Conservation (phyloP, 2,329 filamentous ascomycete genomes). For the Hypomyces perniciosus region DNA sequence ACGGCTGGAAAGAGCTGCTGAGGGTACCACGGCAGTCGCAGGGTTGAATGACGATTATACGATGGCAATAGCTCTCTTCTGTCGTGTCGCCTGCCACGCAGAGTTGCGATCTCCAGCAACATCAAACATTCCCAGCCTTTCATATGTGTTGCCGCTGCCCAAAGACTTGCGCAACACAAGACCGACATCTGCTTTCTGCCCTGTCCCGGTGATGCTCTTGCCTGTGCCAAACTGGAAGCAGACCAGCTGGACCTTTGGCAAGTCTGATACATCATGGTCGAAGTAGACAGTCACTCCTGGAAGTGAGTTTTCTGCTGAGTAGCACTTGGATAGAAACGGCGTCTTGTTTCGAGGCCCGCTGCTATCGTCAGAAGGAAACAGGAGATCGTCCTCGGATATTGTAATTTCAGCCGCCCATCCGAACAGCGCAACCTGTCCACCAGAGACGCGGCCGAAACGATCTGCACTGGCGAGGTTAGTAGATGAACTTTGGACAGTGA, state of each 20-base stretch:
- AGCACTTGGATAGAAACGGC: background rate
- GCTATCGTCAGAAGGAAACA: background rate
- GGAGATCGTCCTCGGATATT: background rate
- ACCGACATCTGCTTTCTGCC: background rate
- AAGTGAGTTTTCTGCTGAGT: background rate
- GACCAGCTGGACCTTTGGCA: background rate
- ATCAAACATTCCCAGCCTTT: slow-evolving; percentile 1
- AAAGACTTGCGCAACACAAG: background rate
- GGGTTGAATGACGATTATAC: background rate
- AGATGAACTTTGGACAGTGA: background rate
- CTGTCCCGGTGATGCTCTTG: background rate
- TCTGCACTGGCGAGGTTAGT: background rate
- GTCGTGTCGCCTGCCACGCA: background rate
- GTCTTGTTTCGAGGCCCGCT: background rate
- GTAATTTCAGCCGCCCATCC: background rate
- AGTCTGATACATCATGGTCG: background rate
- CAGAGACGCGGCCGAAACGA: background rate
- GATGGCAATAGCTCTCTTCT: background rate
- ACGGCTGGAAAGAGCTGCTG: too few species aligned
- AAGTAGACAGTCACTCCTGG: background rate
- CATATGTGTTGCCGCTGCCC: background rate
- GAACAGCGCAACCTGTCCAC: background rate
- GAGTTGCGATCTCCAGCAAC: background rate
- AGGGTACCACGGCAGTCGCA: too few species aligned
- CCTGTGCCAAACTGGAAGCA: background rate